Base-by-base conservation (phyloP, 139 green algal species). In the Tetradesmus lagerheimii region DNA sequence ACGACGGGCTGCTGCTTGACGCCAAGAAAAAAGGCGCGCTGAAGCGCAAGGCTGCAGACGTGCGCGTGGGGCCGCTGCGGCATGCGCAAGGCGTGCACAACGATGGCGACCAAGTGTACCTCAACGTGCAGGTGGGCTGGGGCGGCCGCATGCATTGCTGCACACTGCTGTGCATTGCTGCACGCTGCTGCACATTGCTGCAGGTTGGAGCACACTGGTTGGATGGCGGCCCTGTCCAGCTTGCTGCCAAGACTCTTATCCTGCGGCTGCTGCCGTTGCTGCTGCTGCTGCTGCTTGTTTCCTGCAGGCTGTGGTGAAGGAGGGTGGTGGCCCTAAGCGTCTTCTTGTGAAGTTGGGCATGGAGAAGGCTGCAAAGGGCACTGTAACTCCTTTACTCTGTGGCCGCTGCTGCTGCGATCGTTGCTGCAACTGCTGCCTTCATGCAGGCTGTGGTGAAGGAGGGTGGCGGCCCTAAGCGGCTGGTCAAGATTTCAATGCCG, bases 1-100 rank as follows among this genome's bases (percentile, higher is more conserved):
- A 87, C 50, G 87, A 91, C 4, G 78, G 87, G 12, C 57, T 91
- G 77, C 78, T 91, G 53, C 57, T 91, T 27, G 87, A 87, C 38
- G 35, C 15, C 38, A 80, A 80, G 57, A 91, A 91, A n/a, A 80
- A 34, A 16, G 78, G 87, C 12, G 87, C 78, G 0, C 62, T 91
- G 6, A 91, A 91, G 27, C 38, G 23, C 27, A 86, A 66, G 38
- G 87, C 25, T 15, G 53, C 78, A 43, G 87, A 91, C 35, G 79
- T 91, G 11, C 81, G 82, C 37, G 53, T 87, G 12, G 87, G 87
- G 27, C 87, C 87, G 16, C 77, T 82, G n/a, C 14, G 38, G 53
- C 87, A 87, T 38, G 62, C 53, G 15, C 45, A 15, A 1, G 87
- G 87, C 5, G 16, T 8, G 0, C 87, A 91, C 41, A 37, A 23